Conservation (phyloP, 495 filamentous ascomycete genomes). For the Venustampulla echinocandica region DNA sequence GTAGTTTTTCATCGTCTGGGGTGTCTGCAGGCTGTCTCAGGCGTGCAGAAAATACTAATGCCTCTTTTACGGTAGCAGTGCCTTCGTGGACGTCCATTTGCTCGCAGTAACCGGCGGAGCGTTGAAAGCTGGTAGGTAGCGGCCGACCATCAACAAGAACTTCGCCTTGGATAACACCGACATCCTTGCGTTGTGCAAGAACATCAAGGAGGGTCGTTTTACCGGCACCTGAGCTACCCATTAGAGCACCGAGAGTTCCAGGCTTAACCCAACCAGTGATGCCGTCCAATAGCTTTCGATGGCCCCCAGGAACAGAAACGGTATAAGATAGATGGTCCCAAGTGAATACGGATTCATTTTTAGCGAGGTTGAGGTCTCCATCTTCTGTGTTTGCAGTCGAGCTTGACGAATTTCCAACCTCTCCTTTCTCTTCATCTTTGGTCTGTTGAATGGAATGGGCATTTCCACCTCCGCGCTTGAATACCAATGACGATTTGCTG, state of each 20-base stretch:
- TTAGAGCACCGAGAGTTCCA: slow-evolving; percentile 58
- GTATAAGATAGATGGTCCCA: slow-evolving; percentile 66
- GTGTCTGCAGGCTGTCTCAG: slow-evolving; percentile 70
- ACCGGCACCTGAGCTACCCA: slow-evolving; percentile 39
- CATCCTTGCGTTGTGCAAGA: slow-evolving; percentile 65
- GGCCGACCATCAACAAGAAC: slow-evolving; percentile 74
- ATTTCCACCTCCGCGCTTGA: too few species aligned
- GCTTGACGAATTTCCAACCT: slow-evolving; percentile 10
- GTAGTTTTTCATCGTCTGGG: slow-evolving; percentile 66
- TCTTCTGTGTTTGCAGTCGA: too few species aligned
- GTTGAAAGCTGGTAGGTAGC: slow-evolving; percentile 74
- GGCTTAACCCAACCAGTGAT: slow-evolving; percentile 69
- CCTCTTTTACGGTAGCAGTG: slow-evolving; percentile 70
- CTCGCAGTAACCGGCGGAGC: slow-evolving; percentile 87
- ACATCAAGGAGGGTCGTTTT: slow-evolving; percentile 64
- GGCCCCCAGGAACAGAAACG: slow-evolving; percentile 61
- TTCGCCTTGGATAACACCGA: slow-evolving; percentile 77
- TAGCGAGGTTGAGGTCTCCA: slow-evolving; percentile 43
- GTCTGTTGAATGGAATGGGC: too few species aligned
- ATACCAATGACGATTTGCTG: too few species aligned
- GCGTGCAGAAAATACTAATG: slow-evolving; percentile 74
- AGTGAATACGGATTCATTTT: slow-evolving; percentile 52
- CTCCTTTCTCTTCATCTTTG: slow-evolving; percentile 40
- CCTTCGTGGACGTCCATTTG: slow-evolving; percentile 84
- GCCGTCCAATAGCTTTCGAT: slow-evolving; percentile 57